A percentile compares a stretch with the other conserved stretches of the same genome.
Conservation (phyloP, 371 early-diverging fungal species). For the Circinella umbellata region DNA sequence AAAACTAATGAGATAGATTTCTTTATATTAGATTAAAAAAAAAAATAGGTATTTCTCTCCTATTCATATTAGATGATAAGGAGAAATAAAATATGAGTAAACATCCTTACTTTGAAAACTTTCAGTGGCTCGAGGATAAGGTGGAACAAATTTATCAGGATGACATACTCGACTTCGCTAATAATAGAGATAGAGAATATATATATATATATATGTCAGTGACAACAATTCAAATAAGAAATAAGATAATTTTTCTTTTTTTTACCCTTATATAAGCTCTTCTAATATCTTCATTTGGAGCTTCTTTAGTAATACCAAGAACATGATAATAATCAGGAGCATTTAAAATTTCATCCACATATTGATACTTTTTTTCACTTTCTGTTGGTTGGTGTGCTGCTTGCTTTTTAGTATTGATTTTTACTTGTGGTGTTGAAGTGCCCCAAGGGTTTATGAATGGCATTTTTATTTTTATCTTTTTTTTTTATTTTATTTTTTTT, state of each 20-base stretch:
- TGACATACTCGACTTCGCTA: constrained; percentile 53
- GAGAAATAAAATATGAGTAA: background rate
- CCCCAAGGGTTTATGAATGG: constrained; percentile 2
- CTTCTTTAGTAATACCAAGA: constrained; percentile 34
- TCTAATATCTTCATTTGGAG: constrained; percentile 42
- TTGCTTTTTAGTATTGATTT: constrained; percentile 18
- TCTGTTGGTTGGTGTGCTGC: constrained; percentile 8
- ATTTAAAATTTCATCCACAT: constrained; percentile 43
- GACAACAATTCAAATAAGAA: too few relatives aligned
- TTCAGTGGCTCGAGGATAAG: constrained; percentile 37
- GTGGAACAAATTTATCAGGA: constrained; percentile 47
- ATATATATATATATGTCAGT: background rate
- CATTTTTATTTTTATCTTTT: background rate
- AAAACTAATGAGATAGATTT: constrained; percentile 38
- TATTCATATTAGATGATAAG: background rate
- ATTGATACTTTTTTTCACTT: constrained; percentile 33
- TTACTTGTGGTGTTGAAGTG: background rate
- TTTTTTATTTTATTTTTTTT: too few relatives aligned
- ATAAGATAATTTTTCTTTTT: too few relatives aligned
- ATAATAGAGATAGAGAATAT: constrained; percentile 15
- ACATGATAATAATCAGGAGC: constrained; percentile 44
- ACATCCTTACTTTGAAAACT: constrained; percentile 52
- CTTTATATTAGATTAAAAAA: background rate
- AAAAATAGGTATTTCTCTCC: background rate
- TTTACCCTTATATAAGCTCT: constrained; percentile 49